Evolutionary conservation across 352 stramenopile species (phyloP).

Genomic region (Blastocystis sp.): DNA sequence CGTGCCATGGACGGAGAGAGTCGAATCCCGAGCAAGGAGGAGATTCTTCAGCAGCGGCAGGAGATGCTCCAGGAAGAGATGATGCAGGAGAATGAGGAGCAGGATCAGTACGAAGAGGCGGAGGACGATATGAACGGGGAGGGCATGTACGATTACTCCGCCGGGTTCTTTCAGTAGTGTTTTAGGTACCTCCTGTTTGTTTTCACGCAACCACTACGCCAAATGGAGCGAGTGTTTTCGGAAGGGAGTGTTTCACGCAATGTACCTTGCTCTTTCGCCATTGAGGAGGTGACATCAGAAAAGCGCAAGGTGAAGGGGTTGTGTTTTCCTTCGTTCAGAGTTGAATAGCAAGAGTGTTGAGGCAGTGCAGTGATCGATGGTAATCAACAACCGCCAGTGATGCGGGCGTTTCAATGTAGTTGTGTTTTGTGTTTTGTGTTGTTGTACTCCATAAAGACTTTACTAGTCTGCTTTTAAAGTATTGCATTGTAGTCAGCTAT

Average conservation of each 20-base stretch:
- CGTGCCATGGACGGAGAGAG: neutral
- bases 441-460: conserved; percentile 9
- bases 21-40: conserved; percentile 3
- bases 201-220: too few species aligned
- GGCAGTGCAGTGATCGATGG: neutral
- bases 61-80: conserved; percentile 26
- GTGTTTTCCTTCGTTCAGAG: neutral
- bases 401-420: neutral
- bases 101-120: conserved; percentile 17
- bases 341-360: neutral
- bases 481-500: neutral
- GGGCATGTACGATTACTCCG: neutral
- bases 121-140: neutral
- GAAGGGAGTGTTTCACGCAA: too few species aligned
- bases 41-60: conserved; percentile 1
- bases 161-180: conserved; percentile 2
- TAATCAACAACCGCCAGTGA: neutral
- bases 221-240: too few species aligned
- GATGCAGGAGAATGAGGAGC: conserved; percentile 10
- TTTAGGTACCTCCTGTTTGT: too few species aligned
- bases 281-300: neutral
- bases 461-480: neutral
- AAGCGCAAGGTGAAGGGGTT: neutral
- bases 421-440: conserved; percentile 24
- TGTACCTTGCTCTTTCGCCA: too few species aligned